Percentiles rank a stretch among this genome's conserved stretches.
Conservation (phyloP, 2,329 filamentous ascomycete species). For the Sporothrix phasma region DNA sequence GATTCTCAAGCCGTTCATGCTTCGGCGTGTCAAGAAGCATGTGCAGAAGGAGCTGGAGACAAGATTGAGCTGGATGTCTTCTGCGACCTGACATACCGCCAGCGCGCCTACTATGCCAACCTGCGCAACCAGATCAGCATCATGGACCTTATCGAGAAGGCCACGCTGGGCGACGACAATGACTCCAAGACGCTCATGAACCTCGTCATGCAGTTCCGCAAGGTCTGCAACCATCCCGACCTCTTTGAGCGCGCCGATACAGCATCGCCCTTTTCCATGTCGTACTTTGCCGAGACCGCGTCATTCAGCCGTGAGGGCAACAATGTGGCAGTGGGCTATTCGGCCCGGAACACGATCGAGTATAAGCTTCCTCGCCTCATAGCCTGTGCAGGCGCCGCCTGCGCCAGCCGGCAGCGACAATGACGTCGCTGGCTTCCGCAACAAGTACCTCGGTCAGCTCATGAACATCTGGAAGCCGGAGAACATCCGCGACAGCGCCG, state of each 20-base stretch:
- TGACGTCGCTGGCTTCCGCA: slow-evolving; percentile 64
- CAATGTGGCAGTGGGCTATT: slow-evolving; percentile 74
- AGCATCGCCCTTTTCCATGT: slow-evolving; percentile 70
- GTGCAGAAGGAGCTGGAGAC: slow-evolving; percentile 98
- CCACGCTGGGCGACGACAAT: slow-evolving; percentile 83
- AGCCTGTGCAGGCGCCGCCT: slow-evolving; percentile 71
- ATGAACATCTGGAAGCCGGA: slow-evolving; percentile 87
- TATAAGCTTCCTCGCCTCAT: slow-evolving; percentile 73
- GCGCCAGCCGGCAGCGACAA: slow-evolving; percentile 65
- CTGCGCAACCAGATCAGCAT: slow-evolving; percentile 96
- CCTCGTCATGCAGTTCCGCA: slow-evolving; percentile 98
- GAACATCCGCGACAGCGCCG: slow-evolving; percentile 56
- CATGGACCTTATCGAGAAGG: slow-evolving; percentile 97
- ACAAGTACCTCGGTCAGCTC: slow-evolving; percentile 65
- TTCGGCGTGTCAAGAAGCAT: slow-evolving; percentile 98
- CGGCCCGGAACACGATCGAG: slow-evolving; percentile 74
- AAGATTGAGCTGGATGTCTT: slow-evolving; percentile 96
- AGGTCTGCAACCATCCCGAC: slow-evolving; percentile 98
- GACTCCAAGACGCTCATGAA: slow-evolving; percentile 98
- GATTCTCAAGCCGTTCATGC: slow-evolving; percentile 99
- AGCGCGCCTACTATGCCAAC: slow-evolving; percentile 86
- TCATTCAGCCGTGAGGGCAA: slow-evolving; percentile 87
- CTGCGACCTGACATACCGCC: slow-evolving; percentile 92
- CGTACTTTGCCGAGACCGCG: slow-evolving; percentile 87
- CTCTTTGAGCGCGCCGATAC: slow-evolving; percentile 92